phyloP scores from a whole-genome alignment of 164 flowering plant genomes.

The Berberis thunbergii region DNA sequence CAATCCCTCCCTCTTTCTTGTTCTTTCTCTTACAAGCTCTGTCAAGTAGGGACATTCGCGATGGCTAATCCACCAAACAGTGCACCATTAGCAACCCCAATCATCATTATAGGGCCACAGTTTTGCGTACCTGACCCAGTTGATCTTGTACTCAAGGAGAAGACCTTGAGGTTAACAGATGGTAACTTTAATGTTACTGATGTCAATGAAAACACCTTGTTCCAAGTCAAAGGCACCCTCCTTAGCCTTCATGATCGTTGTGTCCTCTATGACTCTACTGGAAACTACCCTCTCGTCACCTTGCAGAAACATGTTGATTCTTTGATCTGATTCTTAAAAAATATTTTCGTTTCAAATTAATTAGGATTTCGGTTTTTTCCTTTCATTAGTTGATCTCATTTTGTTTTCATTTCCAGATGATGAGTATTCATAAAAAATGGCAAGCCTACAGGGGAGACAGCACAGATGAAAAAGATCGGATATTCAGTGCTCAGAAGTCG shows the following conservation, averaged over 20 bases:
- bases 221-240: background rate
- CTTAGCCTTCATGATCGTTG: background rate
- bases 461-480: conserved; percentile 18
- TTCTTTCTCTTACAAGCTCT: too few species aligned
- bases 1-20: too few species aligned
- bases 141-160: background rate
- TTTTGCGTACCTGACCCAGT: background rate
- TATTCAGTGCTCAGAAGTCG: conserved; percentile 27
- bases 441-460: conserved; percentile 24
- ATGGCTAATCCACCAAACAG: background rate
- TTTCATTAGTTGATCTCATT: background rate
- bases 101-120: background rate
- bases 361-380: background rate
- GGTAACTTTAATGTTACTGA: background rate
- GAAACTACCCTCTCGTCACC: background rate
- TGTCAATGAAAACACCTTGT: background rate
- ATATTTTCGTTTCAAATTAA: background rate
- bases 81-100: background rate
- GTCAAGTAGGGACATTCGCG: too few species aligned
- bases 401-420: conserved; percentile 12
- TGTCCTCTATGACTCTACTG: background rate
- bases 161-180: background rate
- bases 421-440: conserved; percentile 29
- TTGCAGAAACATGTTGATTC: background rate
- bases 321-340: background rate